A percentile compares a stretch with the other conserved stretches of the same genome.
phyloP scores from a whole-genome alignment of 139 green algal genomes.

The Nannochloris sp. region DNA sequence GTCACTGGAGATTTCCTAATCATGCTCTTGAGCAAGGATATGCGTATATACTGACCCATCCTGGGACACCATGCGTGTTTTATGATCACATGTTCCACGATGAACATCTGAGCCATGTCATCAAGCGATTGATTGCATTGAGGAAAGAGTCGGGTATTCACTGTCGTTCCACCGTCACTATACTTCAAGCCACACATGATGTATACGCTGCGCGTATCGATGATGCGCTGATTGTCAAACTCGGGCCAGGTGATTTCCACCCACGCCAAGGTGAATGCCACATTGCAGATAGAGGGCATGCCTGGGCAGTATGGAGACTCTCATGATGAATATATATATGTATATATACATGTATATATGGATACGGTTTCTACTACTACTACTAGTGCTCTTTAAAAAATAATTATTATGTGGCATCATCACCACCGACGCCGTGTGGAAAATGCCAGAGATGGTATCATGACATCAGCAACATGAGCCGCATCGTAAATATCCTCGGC shows the following conservation, averaged over 20 bases:
- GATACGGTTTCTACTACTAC: no score
- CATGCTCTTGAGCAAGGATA: conserved; percentile 65
- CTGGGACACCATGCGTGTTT: conserved; percentile 67
- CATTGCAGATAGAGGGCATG: conserved; percentile 26
- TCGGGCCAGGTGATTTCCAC: conserved; percentile 39
- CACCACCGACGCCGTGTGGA: not conserved
- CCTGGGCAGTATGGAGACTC: conserved; percentile 24
- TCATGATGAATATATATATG: not conserved
- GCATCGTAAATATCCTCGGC: conserved; percentile 41
- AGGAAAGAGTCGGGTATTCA: conserved; percentile 54
- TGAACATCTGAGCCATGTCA: conserved; percentile 65
- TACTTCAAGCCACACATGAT: conserved; percentile 52
- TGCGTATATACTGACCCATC: conserved; percentile 93
- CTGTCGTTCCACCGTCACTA: conserved; percentile 49
- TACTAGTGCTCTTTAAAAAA: no score
- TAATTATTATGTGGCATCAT: not conserved
- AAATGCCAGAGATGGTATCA: conserved; percentile 15
- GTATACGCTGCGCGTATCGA: conserved; percentile 79
- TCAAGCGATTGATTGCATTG: conserved; percentile 48
- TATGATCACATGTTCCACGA: conserved; percentile 78
- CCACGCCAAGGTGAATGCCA: conserved; percentile 32
- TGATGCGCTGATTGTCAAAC: conserved; percentile 63
- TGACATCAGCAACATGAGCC: not conserved
- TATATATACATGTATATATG: no score
- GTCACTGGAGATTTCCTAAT: conserved; percentile 71